A percentile compares a stretch with the other conserved stretches of the same genome.
phyloP scores from a whole-genome alignment of 371 early-diverging fungal genomes.

The Mucor circinelloides region DNA sequence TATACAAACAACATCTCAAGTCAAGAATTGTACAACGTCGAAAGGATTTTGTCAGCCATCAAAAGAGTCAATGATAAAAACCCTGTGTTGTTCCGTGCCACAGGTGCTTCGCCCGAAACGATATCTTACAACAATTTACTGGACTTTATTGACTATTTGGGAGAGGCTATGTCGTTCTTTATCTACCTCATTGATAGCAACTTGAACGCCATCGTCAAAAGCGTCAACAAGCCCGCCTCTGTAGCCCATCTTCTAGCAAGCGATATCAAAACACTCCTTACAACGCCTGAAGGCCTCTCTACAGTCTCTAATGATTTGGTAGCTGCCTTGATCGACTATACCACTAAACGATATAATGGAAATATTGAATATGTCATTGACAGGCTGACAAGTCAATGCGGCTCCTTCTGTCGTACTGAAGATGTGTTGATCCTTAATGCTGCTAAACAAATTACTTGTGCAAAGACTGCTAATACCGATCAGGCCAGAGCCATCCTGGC shows the following conservation, averaged over 20 bases:
- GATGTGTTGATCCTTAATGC: slow-evolving; percentile 68
- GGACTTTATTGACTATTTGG: slow-evolving; percentile 7
- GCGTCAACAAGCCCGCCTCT: background rate
- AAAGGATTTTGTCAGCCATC: background rate
- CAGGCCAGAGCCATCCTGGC: slow-evolving; percentile 52
- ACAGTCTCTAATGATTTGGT: slow-evolving; percentile 10
- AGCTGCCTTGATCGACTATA: slow-evolving; percentile 11
- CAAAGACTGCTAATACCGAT: slow-evolving; percentile 33
- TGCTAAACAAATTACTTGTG: slow-evolving; percentile 25
- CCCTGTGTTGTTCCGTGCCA: background rate
- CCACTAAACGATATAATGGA: slow-evolving; percentile 3
- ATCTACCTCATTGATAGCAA: slow-evolving; percentile 13
- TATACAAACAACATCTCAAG: background rate
- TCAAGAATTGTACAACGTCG: slow-evolving; percentile 1
- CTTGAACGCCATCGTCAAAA: slow-evolving; percentile 7
- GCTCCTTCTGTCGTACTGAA: slow-evolving; percentile 59
- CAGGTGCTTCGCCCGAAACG: background rate
- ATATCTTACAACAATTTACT: slow-evolving; percentile 2
- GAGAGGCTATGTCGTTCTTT: slow-evolving; percentile 18
- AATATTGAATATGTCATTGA: slow-evolving; percentile 22
- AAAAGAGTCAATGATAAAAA: background rate
- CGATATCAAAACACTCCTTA: slow-evolving; percentile 7
- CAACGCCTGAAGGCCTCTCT: slow-evolving; percentile 15
- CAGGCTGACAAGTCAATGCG: slow-evolving; percentile 67
- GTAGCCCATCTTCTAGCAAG: background rate